Base-by-base conservation (phyloP, 75 land plant species). In the Cunninghamia lanceolata region DNA sequence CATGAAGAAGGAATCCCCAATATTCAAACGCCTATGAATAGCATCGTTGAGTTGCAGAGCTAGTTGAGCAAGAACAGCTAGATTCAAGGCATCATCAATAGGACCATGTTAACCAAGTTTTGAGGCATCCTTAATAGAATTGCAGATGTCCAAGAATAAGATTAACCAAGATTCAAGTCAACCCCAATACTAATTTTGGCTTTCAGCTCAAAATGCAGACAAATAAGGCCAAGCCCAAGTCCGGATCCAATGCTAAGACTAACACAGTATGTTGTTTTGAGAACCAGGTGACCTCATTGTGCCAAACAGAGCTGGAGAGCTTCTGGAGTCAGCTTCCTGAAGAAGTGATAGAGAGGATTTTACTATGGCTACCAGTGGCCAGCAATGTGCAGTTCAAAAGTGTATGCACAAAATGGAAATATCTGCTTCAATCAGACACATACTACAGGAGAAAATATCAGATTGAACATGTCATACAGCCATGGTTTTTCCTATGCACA, bases 301-400 rank as follows among this genome's bases (percentile, higher is more conserved):
- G 25, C 52, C 45, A 79, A 28, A 15, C n/a, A 42, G 82, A 79
- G 82, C 30, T 43, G n/a, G n/a, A 83, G 42, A 84, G 43, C 32
- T 11, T 91, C 1, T 91, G 92, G 92, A 85, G 92, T 43, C 66
- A 34, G 63, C 88, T 91, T 43, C 92, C 91, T 1, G 92, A 89
- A 68, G 92, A 89, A 74, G 50, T 89, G 63, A 74, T 91, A 46
- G 87, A 89, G 39, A 87, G 88, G 32, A 84, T 91, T 25, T 84
- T 89, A 82, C 83, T 86, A 34, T 70, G 91, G 82, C 45, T 91
- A 28, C 92, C 92, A 1, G 43, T 89, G 16, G 39, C 91, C 16
- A 87, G 85, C 87, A 50, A 87, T 36, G 52, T 89, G 78, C 86
- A 91, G 39, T 68, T 89, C 35, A 85, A 87, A 19, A 50, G 42